Evolutionary conservation across 805 yeast species (phyloP), one percentile per base, ranked within the genome.

Genomic region (Sungouiozyma intestinalis): DNA sequence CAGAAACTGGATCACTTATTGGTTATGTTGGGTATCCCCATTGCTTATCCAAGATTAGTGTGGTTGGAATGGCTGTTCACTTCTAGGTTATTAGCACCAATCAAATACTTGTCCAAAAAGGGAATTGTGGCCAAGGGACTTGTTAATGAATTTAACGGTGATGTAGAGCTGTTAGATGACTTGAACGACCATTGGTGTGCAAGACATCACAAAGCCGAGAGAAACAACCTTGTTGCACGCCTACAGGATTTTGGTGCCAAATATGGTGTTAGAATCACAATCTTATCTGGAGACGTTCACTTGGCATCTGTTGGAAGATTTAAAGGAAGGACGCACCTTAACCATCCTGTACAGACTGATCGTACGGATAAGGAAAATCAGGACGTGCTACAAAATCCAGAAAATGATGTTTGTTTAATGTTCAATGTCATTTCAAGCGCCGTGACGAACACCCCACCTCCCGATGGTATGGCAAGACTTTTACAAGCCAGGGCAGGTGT

Each of bases 121-220:
- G 86, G 87, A 2, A 62, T 83, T 34, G 58, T 79, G 31, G 73
- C 78, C 39, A 71, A 72, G 45, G 94, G 95, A 0, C 63, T 90
- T 29, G 86, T 86, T 19, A 90, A 92, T 57, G 92, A 85, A 51
- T 90, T 88, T 55, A 96, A 88, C 58, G 97, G 97, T 2, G 77
- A 82, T 34, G 79, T 90, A 4, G 97, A 90, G 63, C 76, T 90
- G 14, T 71, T 92, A 50, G 97, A 92, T 57, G 97, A 90, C 60
- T 69, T 92, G 62, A 81, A 87, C 56, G 98, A 90, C 59, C 97
- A 90, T 65, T 90, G 98, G 98, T 87, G 97, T 60, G 81, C 95
- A 3, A 72, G 72, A 45, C 74, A 80, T 58, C 98, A 90, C 65
- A 92, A 90, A 60, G 62, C 63, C 39, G 98, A 90, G 64, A 74